Evolutionary conservation across 176 grass and related monocot genomes (phyloP).

Genomic region (Tillandsia leiboldiana): DNA sequence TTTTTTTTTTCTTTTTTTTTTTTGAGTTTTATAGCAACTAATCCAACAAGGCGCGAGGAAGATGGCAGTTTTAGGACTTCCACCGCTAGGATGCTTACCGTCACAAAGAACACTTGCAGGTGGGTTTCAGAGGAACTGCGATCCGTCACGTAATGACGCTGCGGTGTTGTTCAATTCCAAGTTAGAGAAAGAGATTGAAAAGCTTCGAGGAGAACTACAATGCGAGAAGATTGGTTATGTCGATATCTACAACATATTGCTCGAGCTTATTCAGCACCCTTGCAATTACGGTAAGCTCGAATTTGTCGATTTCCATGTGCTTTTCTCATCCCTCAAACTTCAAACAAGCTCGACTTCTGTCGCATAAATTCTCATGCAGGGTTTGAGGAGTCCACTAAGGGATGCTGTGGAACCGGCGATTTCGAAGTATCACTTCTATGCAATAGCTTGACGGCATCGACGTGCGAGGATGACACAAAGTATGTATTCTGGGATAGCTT

Average conservation of each 20-base stretch:
- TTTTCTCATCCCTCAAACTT: neutral
- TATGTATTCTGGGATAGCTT: slow-evolving; percentile 44
- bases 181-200: slow-evolving; percentile 9
- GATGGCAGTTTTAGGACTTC: slow-evolving; percentile 33
- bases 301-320: neutral
- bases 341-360: neutral
- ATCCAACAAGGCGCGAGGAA: slow-evolving; percentile 23
- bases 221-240: slow-evolving; percentile 27
- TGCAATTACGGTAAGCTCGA: slow-evolving; percentile 22
- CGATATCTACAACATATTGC: slow-evolving; percentile 34
- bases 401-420: slow-evolving; percentile 27
- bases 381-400: slow-evolving; percentile 26
- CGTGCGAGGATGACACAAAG: slow-evolving; percentile 27
- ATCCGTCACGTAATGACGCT: slow-evolving; percentile 17
- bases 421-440: slow-evolving; percentile 30
- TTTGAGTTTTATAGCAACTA: slow-evolving; percentile 18
- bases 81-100: slow-evolving; percentile 35
- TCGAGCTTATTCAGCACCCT: slow-evolving; percentile 28
- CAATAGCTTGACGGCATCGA: slow-evolving; percentile 31
- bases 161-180: slow-evolving; percentile 30
- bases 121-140: slow-evolving; percentile 15
- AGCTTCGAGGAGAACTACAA: neutral
- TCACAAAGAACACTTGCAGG: slow-evolving; percentile 23
- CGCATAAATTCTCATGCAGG: slow-evolving; percentile 10
- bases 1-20: neutral